A percentile compares a stretch with the other conserved stretches of the same genome.
Conservation (phyloP, 305 asterid species). For the Fraxinus sp. region DNA sequence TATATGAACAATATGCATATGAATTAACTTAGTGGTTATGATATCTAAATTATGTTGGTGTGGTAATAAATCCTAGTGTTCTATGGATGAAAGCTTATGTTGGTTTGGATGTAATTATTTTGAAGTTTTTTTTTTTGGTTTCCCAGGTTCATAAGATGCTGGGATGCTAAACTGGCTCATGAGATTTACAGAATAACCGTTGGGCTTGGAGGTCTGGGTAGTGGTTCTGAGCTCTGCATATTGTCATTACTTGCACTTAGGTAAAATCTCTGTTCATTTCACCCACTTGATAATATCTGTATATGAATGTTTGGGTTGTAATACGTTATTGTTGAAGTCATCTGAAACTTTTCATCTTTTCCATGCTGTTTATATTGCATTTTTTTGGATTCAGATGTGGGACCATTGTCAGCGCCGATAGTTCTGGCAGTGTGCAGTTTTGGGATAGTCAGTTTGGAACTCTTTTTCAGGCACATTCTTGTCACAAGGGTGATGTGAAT, state of each 20-base stretch:
- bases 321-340: background rate
- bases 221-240: conserved; percentile 76
- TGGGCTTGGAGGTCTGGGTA: conserved; percentile 75
- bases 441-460: conserved; percentile 93
- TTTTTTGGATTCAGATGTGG: conserved; percentile 65
- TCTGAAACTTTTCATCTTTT: background rate
- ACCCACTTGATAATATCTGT: background rate
- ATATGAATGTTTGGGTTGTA: background rate
- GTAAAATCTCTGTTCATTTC: conserved; percentile 32
- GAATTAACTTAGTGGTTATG: background rate
- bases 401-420: conserved; percentile 89
- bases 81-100: background rate
- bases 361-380: background rate
- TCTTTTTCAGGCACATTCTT: conserved; percentile 77
- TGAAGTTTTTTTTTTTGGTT: conserved; percentile 12
- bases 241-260: conserved; percentile 91
- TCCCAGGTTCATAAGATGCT: conserved; percentile 83
- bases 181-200: conserved; percentile 85
- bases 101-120: background rate
- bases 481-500: conserved; percentile 90
- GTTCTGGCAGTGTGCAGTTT: conserved; percentile 86
- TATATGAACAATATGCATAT: conserved; percentile 3
- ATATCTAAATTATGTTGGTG: background rate
- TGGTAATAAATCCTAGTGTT: background rate
- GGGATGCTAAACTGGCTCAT: conserved; percentile 67